Base-by-base conservation (phyloP, 169 alveolate species). In the Theileria parva region DNA sequence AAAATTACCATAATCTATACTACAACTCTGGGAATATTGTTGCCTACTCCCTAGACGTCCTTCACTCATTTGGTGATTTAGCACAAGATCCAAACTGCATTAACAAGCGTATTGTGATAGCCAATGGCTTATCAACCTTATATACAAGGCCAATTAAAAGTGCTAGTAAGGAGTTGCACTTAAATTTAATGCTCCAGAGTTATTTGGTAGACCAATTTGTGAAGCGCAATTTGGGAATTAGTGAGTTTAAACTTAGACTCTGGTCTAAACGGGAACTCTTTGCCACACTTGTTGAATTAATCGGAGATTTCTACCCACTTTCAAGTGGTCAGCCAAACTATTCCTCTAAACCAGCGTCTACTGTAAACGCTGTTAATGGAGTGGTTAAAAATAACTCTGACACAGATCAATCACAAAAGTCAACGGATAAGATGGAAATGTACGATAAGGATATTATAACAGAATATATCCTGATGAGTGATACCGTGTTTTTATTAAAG, bases 171-270 rank as follows among this genome's bases (percentile, higher is more conserved):
- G 88, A 85, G 32, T 51, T 77, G 85, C 84, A 85, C 70, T 57
- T 85, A 21, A 74, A 85, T 61, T 32, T 77, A 25, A 85, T 85
- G 83, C 74, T 78, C 21, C 91, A 85, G 68, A 32, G 81, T 68
- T 77, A 72, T 50, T 78, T 85, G 28, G 79, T 85, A n/a, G 91
- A 85, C 44, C 84, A 77, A 63, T 85, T 60, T 61, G 55, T 85
- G 17, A 78, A 70, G 69, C 72, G 87, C 9, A 63, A 77, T n/a
- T 37, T 85, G 77, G 91, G 91, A 8, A 2, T 13, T 7, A 68
- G 55, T 27, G 91, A 85, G 48, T 59, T 51, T 59, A 77, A 60
- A 55, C 59, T 78, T 23, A 60, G 86, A 19, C 27, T 72, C 21
- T 85, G 91, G 91, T 78, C 88, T 17, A 28, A 63, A 21, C 50